Base-by-base conservation (phyloP, 768 basidiomycete species). In the Dioszegia crocea region DNA sequence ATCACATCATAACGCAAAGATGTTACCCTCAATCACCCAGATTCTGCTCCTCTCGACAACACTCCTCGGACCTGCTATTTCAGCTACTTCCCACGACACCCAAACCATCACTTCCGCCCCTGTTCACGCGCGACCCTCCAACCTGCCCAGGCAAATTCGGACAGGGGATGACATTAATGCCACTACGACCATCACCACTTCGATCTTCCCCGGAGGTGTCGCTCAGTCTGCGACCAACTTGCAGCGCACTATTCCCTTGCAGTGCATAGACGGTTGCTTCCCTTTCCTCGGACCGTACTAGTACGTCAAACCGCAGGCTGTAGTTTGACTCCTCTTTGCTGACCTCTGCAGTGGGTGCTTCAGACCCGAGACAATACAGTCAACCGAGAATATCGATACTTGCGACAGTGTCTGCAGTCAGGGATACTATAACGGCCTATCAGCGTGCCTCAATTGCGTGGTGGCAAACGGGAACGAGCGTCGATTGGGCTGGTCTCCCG, bases 371-470 rank as follows among this genome's bases (percentile, higher is more conserved):
- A n/a, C n/a, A n/a, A n/a, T n/a, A n/a, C n/a, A n/a, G n/a, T n/a
- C n/a, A n/a, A n/a, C n/a, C n/a, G n/a, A n/a, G n/a, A n/a, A n/a
- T 24, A 6, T 8, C 33, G 17, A 4, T 2, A 26, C 26, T 9
- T 38, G 50, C 26, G 30, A 14, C 23, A 2, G 9, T 12, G n/a
- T 61, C 5, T 61, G 59, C 31, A 55, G 23, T 27, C 52, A 50
- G 23, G 24, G 2, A 21, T 45, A 51, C 40, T 62, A 57, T 29
- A 38, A 62, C 14, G 30, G 30, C 2, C 38, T 62, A 1, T 48
- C 50, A 30, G n/a, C 30, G 12, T 63, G 62, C 43, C 53, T 59
- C 44, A 63, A 63, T 26, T 63, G 62, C 27, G 45, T 63, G 19
- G 30, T 63, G 11, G 62, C 57, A 10, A 63, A 63, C 30, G 61